Evolutionary conservation across 352 stramenopile genomes (phyloP).

Genomic region (Phytophthora parvispora): DNA sequence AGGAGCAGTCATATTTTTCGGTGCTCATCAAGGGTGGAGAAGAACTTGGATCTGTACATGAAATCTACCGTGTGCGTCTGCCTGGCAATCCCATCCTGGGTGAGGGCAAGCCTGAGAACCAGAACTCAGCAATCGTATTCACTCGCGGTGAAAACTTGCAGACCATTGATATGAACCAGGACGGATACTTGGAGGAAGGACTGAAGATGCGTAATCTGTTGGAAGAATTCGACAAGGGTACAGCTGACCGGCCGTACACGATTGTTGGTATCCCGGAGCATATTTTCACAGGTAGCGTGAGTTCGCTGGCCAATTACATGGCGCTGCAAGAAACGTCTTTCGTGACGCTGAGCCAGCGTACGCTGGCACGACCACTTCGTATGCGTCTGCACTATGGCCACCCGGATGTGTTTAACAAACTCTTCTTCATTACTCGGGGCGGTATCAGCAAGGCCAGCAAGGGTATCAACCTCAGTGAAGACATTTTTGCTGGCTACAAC

Average conservation of each 20-base stretch:
- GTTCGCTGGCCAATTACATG: constrained; percentile 99
- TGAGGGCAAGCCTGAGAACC: constrained; percentile 99
- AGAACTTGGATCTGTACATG: constrained; percentile 72
- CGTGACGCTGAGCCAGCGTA: constrained; percentile 98
- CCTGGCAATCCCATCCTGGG: constrained; percentile 98
- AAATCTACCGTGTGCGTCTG: constrained; percentile 98
- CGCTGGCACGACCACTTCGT: constrained; percentile 95
- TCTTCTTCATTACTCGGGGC: constrained; percentile 99
- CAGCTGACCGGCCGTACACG: constrained; percentile 83
- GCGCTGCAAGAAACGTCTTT: constrained; percentile 99
- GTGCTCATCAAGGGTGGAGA: constrained; percentile 97
- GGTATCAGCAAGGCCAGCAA: constrained; percentile 99
- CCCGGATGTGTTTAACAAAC: constrained; percentile 99
- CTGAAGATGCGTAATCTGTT: constrained; percentile 99
- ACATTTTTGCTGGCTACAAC: constrained; percentile 99
- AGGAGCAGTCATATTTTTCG: constrained; percentile 97
- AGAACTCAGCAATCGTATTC: constrained; percentile 99
- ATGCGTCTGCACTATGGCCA: constrained; percentile 99
- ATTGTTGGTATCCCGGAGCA: constrained; percentile 99
- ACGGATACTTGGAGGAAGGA: constrained; percentile 99
- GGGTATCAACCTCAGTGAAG: constrained; percentile 99
- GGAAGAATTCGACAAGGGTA: constrained; percentile 96
- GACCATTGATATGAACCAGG: constrained; percentile 99
- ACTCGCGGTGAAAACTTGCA: constrained; percentile 98
- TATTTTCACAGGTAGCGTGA: constrained; percentile 99